A percentile compares a stretch with the other conserved stretches of the same genome.
Conservation (phyloP, 2,329 filamentous ascomycete species). For the Leptographium procerum region DNA sequence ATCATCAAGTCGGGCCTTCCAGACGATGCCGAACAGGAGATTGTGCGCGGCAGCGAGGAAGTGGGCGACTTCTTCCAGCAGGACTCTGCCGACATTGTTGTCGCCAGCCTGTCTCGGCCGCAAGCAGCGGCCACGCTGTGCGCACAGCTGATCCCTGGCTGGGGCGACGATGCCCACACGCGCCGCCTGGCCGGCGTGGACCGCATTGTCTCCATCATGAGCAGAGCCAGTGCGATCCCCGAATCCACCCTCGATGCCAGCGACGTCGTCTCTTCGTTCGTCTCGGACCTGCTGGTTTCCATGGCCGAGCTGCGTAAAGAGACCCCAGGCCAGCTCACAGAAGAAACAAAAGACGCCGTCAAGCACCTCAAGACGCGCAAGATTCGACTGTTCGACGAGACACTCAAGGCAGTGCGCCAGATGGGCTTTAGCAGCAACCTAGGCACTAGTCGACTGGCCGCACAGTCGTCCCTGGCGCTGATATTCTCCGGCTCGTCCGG, state of each 20-base stretch:
- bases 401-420: slow-evolving; percentile 65
- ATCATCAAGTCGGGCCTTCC: slow-evolving; percentile 51
- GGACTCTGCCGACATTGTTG: neutral
- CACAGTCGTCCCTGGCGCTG: slow-evolving; percentile 59
- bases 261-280: slow-evolving; percentile 52
- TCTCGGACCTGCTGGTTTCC: slow-evolving; percentile 54
- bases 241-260: slow-evolving; percentile 43
- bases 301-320: slow-evolving; percentile 69
- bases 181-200: slow-evolving; percentile 46
- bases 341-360: slow-evolving; percentile 74
- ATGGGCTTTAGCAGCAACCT: slow-evolving; percentile 89
- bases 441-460: slow-evolving; percentile 57
- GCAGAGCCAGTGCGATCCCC: neutral
- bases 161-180: slow-evolving; percentile 28
- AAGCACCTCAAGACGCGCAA: slow-evolving; percentile 89
- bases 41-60: slow-evolving; percentile 8
- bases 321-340: slow-evolving; percentile 68
- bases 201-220: slow-evolving; percentile 2
- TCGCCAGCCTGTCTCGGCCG: slow-evolving; percentile 1
- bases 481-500: slow-evolving; percentile 49
- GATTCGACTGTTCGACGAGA: slow-evolving; percentile 80
- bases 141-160: slow-evolving; percentile 23
- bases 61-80: slow-evolving; percentile 1
- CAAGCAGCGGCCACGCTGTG: slow-evolving; percentile 21
- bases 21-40: slow-evolving; percentile 26